Conservation (phyloP, 176 grass and related monocot genomes). For the Phragmites australis region DNA sequence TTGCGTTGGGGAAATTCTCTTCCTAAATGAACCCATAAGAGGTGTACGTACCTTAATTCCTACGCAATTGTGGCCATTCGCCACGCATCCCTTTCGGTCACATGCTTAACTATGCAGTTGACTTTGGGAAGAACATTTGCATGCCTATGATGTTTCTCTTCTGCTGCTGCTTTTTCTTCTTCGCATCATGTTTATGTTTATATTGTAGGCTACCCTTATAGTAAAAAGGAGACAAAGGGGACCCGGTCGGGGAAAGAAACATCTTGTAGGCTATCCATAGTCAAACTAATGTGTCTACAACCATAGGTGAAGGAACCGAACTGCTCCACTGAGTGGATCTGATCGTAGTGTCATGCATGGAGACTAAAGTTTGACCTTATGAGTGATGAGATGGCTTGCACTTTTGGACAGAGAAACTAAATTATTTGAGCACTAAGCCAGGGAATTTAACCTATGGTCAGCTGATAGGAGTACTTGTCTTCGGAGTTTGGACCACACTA, state of each 20-base stretch:
- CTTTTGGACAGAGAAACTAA: constrained; percentile 2
- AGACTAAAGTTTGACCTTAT: constrained; percentile 45
- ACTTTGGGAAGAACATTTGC: constrained; percentile 15
- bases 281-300: constrained; percentile 5
- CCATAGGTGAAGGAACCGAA: constrained; percentile 11
- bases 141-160: constrained; percentile 1
- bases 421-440: constrained; percentile 33
- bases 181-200: background rate
- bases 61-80: constrained; percentile 45
- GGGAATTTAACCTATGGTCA: constrained; percentile 47
- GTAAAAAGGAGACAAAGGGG: background rate
- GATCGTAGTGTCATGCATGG: background rate
- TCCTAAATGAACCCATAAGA: constrained; percentile 33
- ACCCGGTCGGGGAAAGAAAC: background rate
- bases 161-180: background rate
- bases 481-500: too few species aligned
- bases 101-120: constrained; percentile 54
- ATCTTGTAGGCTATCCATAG: constrained; percentile 10
- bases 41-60: constrained; percentile 40
- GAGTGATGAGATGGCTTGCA: background rate
- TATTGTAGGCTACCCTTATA: background rate
- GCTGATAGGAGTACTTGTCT: constrained; percentile 22
- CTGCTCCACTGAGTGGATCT: constrained; percentile 28
- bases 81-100: constrained; percentile 25
- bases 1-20: constrained; percentile 16